Conservation (phyloP, 2,329 filamentous ascomycete species). For the Trichoderma hamatum region DNA sequence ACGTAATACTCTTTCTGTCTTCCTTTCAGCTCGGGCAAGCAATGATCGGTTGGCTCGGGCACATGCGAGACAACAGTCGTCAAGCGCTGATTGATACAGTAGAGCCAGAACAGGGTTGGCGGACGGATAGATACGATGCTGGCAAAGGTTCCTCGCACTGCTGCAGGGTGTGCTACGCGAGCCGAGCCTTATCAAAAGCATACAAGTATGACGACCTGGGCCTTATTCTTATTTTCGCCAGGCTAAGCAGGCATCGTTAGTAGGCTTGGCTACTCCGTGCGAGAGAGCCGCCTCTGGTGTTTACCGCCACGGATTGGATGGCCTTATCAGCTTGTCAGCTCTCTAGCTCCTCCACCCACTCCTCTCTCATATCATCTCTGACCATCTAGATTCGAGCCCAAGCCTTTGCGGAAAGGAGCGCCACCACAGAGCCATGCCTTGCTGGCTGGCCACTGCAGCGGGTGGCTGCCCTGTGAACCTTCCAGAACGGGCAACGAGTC, state of each 20-base stretch:
- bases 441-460: conserved; percentile 2
- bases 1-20: neutral
- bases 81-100: neutral
- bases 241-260: conserved; percentile 3
- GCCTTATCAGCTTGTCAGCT: conserved; percentile 22
- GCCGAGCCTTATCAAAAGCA: conserved; percentile 23
- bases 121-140: conserved; percentile 10
- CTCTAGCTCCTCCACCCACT: conserved; percentile 8
- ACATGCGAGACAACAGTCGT: neutral
- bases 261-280: neutral
- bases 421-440: conserved; percentile 2
- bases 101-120: neutral
- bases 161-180: conserved; percentile 11
- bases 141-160: conserved; percentile 20
- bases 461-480: conserved; percentile 34
- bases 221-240: neutral
- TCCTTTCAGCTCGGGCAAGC: neutral
- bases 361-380: neutral
- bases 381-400: conserved; percentile 5
- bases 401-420: neutral
- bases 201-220: neutral
- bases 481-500: conserved; percentile 34
- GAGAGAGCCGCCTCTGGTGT: neutral
- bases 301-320: neutral
- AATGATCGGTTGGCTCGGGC: neutral